Base-by-base conservation (phyloP, 495 filamentous ascomycete species). In the Trichoderma asperelloides region DNA sequence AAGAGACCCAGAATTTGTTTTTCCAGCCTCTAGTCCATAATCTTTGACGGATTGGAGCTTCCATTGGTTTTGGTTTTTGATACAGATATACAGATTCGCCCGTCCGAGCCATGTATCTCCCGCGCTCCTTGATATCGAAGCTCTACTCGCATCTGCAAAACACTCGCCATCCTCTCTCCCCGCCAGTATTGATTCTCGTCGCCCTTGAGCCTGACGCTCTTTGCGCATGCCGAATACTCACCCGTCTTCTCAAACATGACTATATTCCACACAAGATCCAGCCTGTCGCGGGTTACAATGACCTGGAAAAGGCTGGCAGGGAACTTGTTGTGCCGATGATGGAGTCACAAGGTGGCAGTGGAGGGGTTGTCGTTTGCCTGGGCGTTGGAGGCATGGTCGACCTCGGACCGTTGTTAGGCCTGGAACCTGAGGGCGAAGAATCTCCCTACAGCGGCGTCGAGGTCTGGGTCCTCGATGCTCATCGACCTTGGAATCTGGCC, bases 231-330 rank as follows among this genome's bases (percentile, higher is more conserved):
- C 92, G 93, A 64, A 98, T 98, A 66, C 85, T 98, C 18, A 95
- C 95, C 1, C 84, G 87, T 16, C 84, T 98, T 21, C 82, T 98
- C 64, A 97, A 94, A 80, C 89, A 92, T 81, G 95, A 98, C 81
- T 98, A 94, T 74, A 96, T 98, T 70, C 89, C 89, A n/a, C 94
- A 98, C 78, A 97, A 96, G 81, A 96, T 98, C 68, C 91, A 96
- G 71, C 95, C 96, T 5, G 88, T 98, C 43, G 85, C 90, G 18
- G 95, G 95, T 40, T 97, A 97, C 87, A 88, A 86, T 69, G 95
- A 98, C 73, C 88, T 98, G 45, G 81, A 89, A 72, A 86, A 87
- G 71, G 87, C 86, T 33, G 92, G 92, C 37, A 81, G 86, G 74
- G 87, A 91, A 68, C 81, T 95, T 63, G 86, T 97, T 65, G 81